Evolutionary conservation across 441 rosid species (phyloP), one percentile per base, ranked within the genome.

Genomic region (Erysimum pusillum): DNA sequence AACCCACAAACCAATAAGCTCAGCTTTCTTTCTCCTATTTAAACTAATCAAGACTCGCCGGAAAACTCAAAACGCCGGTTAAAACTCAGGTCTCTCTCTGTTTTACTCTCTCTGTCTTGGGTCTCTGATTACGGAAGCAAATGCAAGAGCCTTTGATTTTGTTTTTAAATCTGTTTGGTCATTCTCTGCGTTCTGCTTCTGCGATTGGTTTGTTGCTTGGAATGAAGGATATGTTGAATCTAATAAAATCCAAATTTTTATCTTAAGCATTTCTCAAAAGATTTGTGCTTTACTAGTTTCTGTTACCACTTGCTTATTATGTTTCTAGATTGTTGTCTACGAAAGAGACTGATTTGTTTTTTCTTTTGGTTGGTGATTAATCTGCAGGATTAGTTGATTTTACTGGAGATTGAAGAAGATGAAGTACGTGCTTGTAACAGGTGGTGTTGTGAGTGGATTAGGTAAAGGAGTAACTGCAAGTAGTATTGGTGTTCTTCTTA

Each of bases 391-490:
- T 67, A 71, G 74, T 58, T 67, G 34, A 25, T 32, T 45, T 53
- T 36, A 59, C 2, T 45, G 7, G 63, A 44, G 9, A 35, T 35
- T 35, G 72, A 63, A 82, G 80, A 89, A 79, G 74, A 94, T 95
- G 98, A 95, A 95, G 89, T 95, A 92, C 78, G 90, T 92, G 20
- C 83, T 95, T 84, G 99, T 95, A 45, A 95, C 98, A 53, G 99
- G 99, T 49, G 99, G 84, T 71, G 98, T 93, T 11, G 97, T 93
- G 15, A 91, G 97, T 76, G 96, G 98, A 4, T 85, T 93, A 62
- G 98, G 98, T 3, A 93, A 93, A 85, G 97, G 98, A 73, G 97
- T 93, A 11, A 93, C 97, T 0, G 97, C 98, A 4, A 93, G 98
- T 63, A 91, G 97, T 77, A 87, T 90, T 69, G 97, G 98, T n/a